A percentile compares a stretch with the other conserved stretches of the same genome.
These are phyloP conservation scores for Ophiocordyceps camponoti-saundersi DNA, from an alignment of 2,329 filamentous ascomycete species.

Conservation along the genomic window DNA sequence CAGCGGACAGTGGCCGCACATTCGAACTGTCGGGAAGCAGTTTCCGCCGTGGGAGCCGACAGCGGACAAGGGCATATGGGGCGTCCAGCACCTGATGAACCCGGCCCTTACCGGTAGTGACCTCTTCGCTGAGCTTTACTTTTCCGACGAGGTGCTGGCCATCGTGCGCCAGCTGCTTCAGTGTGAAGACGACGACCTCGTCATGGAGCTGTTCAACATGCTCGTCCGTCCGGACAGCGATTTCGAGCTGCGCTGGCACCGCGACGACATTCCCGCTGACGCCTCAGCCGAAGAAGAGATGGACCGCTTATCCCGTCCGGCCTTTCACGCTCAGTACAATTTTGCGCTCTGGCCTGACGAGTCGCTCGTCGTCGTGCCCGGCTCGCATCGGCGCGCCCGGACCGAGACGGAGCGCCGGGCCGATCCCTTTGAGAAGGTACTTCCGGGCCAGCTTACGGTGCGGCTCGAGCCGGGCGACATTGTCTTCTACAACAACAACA, in stretches of 20 bases:
- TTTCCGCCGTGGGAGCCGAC: conserved; percentile 70
- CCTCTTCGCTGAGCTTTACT: conserved; percentile 54
- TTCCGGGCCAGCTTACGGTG: conserved; percentile 52
- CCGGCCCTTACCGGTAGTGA: conserved; percentile 46
- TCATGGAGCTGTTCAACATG: conserved; percentile 82
- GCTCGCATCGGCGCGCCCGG: conserved; percentile 53
- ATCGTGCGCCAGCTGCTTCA: conserved; percentile 49
- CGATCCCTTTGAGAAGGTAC: conserved; percentile 39
- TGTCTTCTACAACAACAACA: conserved; percentile 85
- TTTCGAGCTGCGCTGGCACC: conserved; percentile 70
- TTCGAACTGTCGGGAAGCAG: conserved; percentile 75
- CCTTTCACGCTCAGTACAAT: conserved; percentile 76
- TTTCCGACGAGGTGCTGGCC: conserved; percentile 44
- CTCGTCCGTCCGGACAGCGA: conserved; percentile 55
- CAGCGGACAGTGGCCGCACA: conserved; percentile 59
- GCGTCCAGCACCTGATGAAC: conserved; percentile 71
- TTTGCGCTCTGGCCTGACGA: conserved; percentile 62
- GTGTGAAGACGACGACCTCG: conserved; percentile 42
- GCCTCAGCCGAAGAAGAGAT: conserved; percentile 52
- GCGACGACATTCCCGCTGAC: conserved; percentile 61
- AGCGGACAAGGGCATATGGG: conserved; percentile 59
- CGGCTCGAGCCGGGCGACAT: conserved; percentile 56
- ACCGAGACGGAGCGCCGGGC: conserved; percentile 54
- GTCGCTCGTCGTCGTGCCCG: conserved; percentile 60
- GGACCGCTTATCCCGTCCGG: conserved; percentile 37